Conservation (phyloP, 495 filamentous ascomycete genomes). For the Talaromyces borbonicus region DNA sequence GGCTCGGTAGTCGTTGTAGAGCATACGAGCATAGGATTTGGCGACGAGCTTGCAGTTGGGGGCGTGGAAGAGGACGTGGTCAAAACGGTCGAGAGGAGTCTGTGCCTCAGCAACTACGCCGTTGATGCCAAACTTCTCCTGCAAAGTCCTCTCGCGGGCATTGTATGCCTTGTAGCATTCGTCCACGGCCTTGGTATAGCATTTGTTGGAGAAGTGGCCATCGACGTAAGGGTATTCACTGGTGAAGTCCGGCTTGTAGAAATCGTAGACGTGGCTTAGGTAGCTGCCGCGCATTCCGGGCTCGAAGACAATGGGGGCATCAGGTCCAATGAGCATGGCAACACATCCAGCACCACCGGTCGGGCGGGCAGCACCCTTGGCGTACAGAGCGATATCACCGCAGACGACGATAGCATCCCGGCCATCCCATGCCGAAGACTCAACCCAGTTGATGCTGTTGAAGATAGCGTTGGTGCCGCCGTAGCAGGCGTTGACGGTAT, state of each 20-base stretch:
- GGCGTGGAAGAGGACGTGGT: conserved; percentile 91
- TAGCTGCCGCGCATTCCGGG: conserved; percentile 86
- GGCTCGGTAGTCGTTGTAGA: conserved; percentile 92
- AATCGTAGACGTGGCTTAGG: conserved; percentile 94
- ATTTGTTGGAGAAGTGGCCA: conserved; percentile 87
- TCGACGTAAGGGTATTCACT: conserved; percentile 98
- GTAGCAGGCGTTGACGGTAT: conserved; percentile 97
- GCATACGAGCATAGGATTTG: conserved; percentile 88
- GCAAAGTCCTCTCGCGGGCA: conserved; percentile 66
- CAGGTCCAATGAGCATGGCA: conserved; percentile 86
- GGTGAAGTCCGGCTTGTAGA: conserved; percentile 97
- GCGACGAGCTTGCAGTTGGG: conserved; percentile 96
- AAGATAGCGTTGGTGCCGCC: conserved; percentile 96
- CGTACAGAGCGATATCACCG: conserved; percentile 96
- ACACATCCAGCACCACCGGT: conserved; percentile 94
- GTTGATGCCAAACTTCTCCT: conserved; percentile 54
- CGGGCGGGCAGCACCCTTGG: conserved; percentile 88
- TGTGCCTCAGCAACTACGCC: conserved; percentile 45
- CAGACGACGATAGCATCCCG: conserved; percentile 87
- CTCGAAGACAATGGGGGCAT: conserved; percentile 87
- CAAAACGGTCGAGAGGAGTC: conserved; percentile 81
- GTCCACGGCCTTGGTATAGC: conserved; percentile 94
- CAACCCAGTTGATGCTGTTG: conserved; percentile 95
- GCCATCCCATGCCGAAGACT: conserved; percentile 97
- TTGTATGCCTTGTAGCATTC: conserved; percentile 93